A percentile compares a stretch with the other conserved stretches of the same genome.
Conservation (phyloP, 2,329 filamentous ascomycete genomes). For the Biscogniauxia marginata region DNA sequence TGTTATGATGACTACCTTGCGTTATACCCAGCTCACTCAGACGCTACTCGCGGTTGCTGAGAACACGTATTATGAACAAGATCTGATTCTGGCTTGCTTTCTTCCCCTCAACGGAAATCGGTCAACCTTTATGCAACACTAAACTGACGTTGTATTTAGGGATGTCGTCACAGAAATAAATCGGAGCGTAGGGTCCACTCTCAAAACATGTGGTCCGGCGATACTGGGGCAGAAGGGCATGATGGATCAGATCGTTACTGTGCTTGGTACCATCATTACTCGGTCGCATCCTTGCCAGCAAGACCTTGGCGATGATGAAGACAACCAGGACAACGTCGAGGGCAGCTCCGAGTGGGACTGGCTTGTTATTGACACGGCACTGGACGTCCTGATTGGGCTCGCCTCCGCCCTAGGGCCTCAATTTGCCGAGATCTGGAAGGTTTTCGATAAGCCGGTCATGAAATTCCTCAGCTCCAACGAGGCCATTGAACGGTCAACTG, state of each 20-base stretch:
- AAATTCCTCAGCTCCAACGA: constrained; percentile 86
- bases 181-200: constrained; percentile 83
- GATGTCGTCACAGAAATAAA: constrained; percentile 92
- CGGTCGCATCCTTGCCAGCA: constrained; percentile 92
- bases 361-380: constrained; percentile 90
- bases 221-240: constrained; percentile 73
- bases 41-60: constrained; percentile 87
- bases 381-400: constrained; percentile 86
- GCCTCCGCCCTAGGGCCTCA: constrained; percentile 76
- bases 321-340: constrained; percentile 66
- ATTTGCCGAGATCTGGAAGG: constrained; percentile 89
- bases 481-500: constrained; percentile 81
- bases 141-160: constrained; percentile 45
- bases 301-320: constrained; percentile 79
- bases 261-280: constrained; percentile 76
- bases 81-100: constrained; percentile 36
- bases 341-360: constrained; percentile 96
- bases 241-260: constrained; percentile 73
- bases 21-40: constrained; percentile 99
- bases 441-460: constrained; percentile 88
- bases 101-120: not conserved
- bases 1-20: constrained; percentile 80
- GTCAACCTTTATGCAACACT: not conserved
- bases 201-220: constrained; percentile 87
- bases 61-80: constrained; percentile 68